Evolutionary conservation across 2,329 filamentous ascomycete species (phyloP), one percentile per base, ranked within the genome.

Genomic region (Beauveria varroae): DNA sequence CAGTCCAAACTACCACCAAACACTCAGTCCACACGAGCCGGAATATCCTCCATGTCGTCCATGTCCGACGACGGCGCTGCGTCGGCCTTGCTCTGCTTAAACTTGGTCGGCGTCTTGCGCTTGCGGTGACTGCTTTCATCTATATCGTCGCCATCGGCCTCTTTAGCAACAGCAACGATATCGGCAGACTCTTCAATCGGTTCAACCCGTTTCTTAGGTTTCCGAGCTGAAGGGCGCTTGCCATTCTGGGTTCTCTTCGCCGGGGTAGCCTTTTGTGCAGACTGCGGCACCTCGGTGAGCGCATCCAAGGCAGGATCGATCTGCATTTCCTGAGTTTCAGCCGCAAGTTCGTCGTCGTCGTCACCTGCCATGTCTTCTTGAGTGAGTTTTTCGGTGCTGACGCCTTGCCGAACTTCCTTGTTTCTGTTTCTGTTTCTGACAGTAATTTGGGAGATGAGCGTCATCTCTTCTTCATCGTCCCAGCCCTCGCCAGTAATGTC

Each of bases 1-100:
- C 14, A 6, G 12, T 28, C 51, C 28, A 54, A 5, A 16, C 0
- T 22, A 18, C 26, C 22, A 8, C 28, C 34, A 37, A 28, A 43
- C 28, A 18, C 28, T 54, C 44, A 40, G 49, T 24, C 51, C 7
- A 61, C 41, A 18, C 51, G 58, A 30, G 58, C 46, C 3, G 75
- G 76, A 46, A 78, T 65, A 61, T 78, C 76, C 58, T 77, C 75
- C 76, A 78, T 77, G 49, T 78, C 76, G 40, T 78, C 75, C 73
- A 78, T 76, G 16, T 69, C 69, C 43, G 73, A 75, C 5, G 69
- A 72, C 16, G 65, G 46, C n/a, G 63, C 62, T 14, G 57, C 53
- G 44, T 58, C 30, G 14, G 20, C 12, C 12, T 20, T 40, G 37
- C 63, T 63, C 20, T 62, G 65, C 52, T 67, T 70, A 62, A 68